Evolutionary conservation across 176 grass and related monocot genomes (phyloP), one percentile per base, ranked within the genome.

Genomic region (Leersia perrieri): DNA sequence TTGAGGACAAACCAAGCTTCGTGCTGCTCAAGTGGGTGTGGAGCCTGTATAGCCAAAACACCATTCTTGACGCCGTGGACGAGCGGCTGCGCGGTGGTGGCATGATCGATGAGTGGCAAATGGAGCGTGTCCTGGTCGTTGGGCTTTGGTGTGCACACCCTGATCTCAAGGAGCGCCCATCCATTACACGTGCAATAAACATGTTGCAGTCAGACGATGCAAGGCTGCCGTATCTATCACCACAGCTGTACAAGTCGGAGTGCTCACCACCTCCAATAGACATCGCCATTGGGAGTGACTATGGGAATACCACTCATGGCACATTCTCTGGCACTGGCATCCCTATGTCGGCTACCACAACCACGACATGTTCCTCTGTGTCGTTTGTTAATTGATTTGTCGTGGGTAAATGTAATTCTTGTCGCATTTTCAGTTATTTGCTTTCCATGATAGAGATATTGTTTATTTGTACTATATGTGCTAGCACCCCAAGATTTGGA

Each of bases 111-210:
- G 39, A 41, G 0, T 22, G 10, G 20, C 30, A 90, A 41, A 82
- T 86, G 60, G 83, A 74, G 60, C 28, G 72, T 7, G 7, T 74
- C 60, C 62, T 90, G 79, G 65, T 79, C 32, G 88, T 86, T 14
- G 83, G 88, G 27, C 27, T 90, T 30, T 90, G 88, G 88, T 90
- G 88, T 5, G 79, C 73, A 11, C 83, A 90, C 62, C 88, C 88
- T 2, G 77, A 86, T 1, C 9, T 0, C 27, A 67, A 22, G 36
- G 88, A 6, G 83, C 88, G 0, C 67, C 72, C 29, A 90, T 86
- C n/a, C n/a, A n/a, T n/a, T n/a, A n/a, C n/a, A n/a, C 1, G 66
- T 42, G 25, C 65, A 79, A 74, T 86, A 36, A 31, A 58, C 20
- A 58, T 61, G 20, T 41, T 90, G 9, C 51, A 86, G 8, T 90